Evolutionary conservation across 164 flowering plant species (phyloP).

Genomic region (Vitis amurensis): DNA sequence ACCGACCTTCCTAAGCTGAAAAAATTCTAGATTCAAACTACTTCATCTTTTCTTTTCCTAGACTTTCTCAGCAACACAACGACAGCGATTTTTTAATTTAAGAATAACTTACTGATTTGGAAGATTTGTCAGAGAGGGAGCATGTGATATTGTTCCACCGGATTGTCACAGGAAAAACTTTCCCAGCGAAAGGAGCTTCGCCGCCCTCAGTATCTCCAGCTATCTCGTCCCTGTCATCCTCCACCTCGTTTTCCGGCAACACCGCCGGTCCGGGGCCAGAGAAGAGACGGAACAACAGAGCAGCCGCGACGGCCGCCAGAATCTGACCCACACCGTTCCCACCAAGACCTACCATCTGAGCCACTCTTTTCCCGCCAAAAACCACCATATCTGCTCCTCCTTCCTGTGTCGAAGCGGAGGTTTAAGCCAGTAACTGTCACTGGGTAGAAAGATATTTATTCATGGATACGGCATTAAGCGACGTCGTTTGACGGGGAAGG

Average conservation of each 20-base stretch:
- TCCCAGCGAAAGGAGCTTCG: slow-evolving; percentile 36
- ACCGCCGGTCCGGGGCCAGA: slow-evolving; percentile 44
- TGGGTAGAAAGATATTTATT: not conserved
- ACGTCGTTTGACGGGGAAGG: not conserved
- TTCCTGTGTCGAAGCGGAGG: not conserved
- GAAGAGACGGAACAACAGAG: slow-evolving; percentile 74
- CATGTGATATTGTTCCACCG: slow-evolving; percentile 82
- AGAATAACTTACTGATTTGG: slow-evolving; percentile 55
- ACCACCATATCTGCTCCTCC: slow-evolving; percentile 19
- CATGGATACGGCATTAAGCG: not conserved
- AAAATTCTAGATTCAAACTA: too few species aligned
- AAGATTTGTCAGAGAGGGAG: slow-evolving; percentile 69
- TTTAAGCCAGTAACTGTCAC: not conserved
- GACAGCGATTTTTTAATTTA: not conserved
- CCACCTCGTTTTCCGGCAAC: slow-evolving; percentile 28
- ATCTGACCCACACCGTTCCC: slow-evolving; percentile 76
- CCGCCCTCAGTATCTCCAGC: slow-evolving; percentile 24
- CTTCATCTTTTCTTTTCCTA: not conserved
- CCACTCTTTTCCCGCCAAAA: slow-evolving; percentile 43
- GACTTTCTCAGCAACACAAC: slow-evolving; percentile 1
- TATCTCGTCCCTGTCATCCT: slow-evolving; percentile 21
- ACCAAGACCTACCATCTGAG: slow-evolving; percentile 41
- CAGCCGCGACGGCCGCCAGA: slow-evolving; percentile 73
- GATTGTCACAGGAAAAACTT: slow-evolving; percentile 68
- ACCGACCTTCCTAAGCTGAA: too few species aligned